A percentile compares a stretch with the other conserved stretches of the same genome.
Evolutionary conservation across 495 filamentous ascomycete genomes (phyloP).

Genomic region (Lasiosphaeria hispida): DNA sequence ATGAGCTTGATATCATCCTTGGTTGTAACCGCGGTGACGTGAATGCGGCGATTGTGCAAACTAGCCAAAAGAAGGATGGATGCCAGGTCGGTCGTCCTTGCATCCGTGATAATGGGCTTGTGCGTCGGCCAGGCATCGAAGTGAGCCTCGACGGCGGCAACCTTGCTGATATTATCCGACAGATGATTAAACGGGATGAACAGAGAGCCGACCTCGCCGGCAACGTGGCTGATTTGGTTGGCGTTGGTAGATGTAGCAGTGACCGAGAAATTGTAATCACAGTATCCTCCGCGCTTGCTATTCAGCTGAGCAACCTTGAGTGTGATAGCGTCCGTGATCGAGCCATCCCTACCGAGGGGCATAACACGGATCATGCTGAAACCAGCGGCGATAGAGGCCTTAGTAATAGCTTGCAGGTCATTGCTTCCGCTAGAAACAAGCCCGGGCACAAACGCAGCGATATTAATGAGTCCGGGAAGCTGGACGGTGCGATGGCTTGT

Average conservation of each 20-base stretch:
- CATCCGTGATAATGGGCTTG: conserved; percentile 85
- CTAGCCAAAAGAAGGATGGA: conserved; percentile 78
- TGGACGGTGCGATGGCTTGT: conserved; percentile 76
- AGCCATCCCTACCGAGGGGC: conserved; percentile 70
- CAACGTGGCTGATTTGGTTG: conserved; percentile 69
- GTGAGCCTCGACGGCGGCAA: conserved; percentile 76
- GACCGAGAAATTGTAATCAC: conserved; percentile 86
- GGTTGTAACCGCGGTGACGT: conserved; percentile 77
- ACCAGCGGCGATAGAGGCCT: conserved; percentile 71
- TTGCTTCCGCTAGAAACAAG: conserved; percentile 60
- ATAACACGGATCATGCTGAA: conserved; percentile 85
- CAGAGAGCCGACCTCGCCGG: conserved; percentile 74
- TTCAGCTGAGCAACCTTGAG: conserved; percentile 76
- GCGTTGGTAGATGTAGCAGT: conserved; percentile 75
- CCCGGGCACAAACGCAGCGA: conserved; percentile 77
- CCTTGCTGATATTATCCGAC: conserved; percentile 83
- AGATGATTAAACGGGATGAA: conserved; percentile 89
- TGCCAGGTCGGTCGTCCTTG: conserved; percentile 77
- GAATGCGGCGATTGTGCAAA: conserved; percentile 78
- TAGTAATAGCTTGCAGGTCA: conserved; percentile 70
- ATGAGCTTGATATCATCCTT: conserved; percentile 82
- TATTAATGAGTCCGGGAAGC: conserved; percentile 74
- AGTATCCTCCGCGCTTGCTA: conserved; percentile 63
- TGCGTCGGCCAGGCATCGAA: conserved; percentile 76
- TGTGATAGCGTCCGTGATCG: conserved; percentile 68